Evolutionary conservation across 2,329 filamentous ascomycete species (phyloP), one percentile per base, ranked within the genome.

Genomic region (Microcyclospora pomicola): DNA sequence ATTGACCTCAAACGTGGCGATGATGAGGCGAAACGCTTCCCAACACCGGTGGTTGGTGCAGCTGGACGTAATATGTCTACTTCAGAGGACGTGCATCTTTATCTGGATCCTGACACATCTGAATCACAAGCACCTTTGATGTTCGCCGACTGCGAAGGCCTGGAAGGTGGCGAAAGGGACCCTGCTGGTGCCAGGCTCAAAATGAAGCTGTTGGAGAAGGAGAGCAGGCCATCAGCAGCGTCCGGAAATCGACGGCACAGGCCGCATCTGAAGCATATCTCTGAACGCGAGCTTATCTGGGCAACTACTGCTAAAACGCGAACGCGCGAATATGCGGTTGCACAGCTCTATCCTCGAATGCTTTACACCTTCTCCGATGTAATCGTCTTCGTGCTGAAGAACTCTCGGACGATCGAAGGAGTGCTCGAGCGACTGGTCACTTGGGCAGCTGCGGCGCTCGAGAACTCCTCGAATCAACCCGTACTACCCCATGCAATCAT

Each of bases 401-500:
- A 61, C 37, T 45, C 53, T 27, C 54, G 43, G 49, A 54, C 46
- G 15, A 46, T 44, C 31, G 19, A n/a, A 31, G 33, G 31, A 27
- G 38, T 40, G 28, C 34, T 42, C 5, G 33, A 15, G 6, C 34
- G 33, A 15, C 52, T 72, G 4, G 43, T 72, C 5, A 52, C 60
- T 31, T 72, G 68, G 68, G 68, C 64, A 5, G 55, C 56, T 5
- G 59, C 64, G 2, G 63, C 64, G 1, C 52, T 71, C 6, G 67
- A 71, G 42, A 67, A 60, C 38, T 68, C 66, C 0, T 55, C 63
- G 13, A 72, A 72, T 40, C 69, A 73, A 41, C 68, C 69, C 0
- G 58, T 63, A 3, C 58, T 73, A 6, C 69, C 70, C 2, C 66
- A 71, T 44, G 66, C 63, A 2, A 62, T 73, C 36, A 63, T 73